phyloP scores from a whole-genome alignment of 768 basidiomycete species.

The Tulasnella sp. region DNA sequence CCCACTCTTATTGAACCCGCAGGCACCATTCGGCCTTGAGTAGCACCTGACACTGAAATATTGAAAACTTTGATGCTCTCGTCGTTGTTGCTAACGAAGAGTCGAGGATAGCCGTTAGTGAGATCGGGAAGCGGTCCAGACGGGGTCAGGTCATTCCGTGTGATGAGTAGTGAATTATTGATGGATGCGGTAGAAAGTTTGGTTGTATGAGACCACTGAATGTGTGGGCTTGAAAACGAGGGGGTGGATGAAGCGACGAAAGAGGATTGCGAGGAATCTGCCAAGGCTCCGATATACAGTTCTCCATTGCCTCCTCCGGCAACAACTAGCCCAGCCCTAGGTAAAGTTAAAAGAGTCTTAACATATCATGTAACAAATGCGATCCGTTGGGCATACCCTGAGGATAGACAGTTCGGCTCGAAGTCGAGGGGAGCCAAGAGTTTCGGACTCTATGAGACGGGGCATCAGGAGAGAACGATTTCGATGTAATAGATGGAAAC shows the following conservation, averaged over 20 bases:
- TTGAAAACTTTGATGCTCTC: slow-evolving; percentile 75
- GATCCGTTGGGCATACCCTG: slow-evolving; percentile 20
- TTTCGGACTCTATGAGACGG: not conserved
- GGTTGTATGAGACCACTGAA: not conserved
- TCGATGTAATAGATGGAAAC: not conserved
- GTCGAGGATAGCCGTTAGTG: slow-evolving; percentile 64
- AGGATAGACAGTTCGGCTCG: slow-evolving; percentile 27
- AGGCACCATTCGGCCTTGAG: slow-evolving; percentile 41
- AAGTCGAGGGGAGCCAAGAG: slow-evolving; percentile 20
- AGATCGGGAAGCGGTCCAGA: slow-evolving; percentile 46
- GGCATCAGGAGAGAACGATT: not conserved
- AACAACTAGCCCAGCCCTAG: slow-evolving; percentile 24
- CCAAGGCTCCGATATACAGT: slow-evolving; percentile 22
- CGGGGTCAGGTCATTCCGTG: slow-evolving; percentile 32
- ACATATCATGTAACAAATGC: not conserved
- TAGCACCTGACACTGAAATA: slow-evolving; percentile 50
- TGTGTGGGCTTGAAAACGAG: not conserved
- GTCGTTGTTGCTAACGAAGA: slow-evolving; percentile 86
- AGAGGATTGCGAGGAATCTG: slow-evolving; percentile 2
- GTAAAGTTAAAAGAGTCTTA: not conserved
- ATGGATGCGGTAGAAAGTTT: slow-evolving; percentile 46
- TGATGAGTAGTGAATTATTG: slow-evolving; percentile 73
- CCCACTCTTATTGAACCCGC: slow-evolving; percentile 55
- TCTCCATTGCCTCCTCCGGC: slow-evolving; percentile 25
- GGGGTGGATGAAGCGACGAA: not conserved